Evolutionary conservation across 2,329 filamentous ascomycete genomes (phyloP).

Genomic region (Exophiala aquamarina): DNA sequence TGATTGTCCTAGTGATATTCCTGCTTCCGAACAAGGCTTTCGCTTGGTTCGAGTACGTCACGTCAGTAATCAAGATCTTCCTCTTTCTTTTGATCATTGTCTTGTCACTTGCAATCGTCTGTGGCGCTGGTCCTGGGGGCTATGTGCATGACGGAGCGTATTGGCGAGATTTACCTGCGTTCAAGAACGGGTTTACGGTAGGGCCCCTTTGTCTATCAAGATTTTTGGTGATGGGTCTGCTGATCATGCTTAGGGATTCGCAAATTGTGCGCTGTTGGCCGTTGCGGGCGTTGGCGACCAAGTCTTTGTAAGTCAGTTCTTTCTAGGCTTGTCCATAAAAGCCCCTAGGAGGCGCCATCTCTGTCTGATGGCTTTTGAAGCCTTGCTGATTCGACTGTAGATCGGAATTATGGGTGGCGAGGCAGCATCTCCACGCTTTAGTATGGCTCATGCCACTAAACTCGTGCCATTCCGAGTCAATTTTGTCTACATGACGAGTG

Average conservation of each 20-base stretch:
- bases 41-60: constrained; percentile 39
- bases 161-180: constrained; percentile 35
- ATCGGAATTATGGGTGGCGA: constrained; percentile 38
- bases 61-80: constrained; percentile 39
- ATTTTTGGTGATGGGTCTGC: not conserved
- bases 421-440: constrained; percentile 36
- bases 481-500: constrained; percentile 32
- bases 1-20: constrained; percentile 28
- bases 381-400: too few relatives aligned
- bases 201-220: not conserved
- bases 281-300: constrained; percentile 34
- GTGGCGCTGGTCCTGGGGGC: constrained; percentile 41
- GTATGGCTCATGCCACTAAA: constrained; percentile 35
- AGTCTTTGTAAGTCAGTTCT: constrained; percentile 31
- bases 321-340: constrained; percentile 33
- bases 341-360: too few relatives aligned
- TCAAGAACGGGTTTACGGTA: constrained; percentile 36
- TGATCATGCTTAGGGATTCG: constrained; percentile 30
- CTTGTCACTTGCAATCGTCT: constrained; percentile 38
- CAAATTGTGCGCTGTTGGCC: constrained; percentile 33
- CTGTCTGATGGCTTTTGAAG: too few relatives aligned
- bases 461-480: constrained; percentile 36
- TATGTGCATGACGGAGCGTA: constrained; percentile 33
- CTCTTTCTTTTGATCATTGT: constrained; percentile 39
- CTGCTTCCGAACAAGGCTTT: constrained; percentile 33